Conservation (phyloP, 2,329 filamentous ascomycete genomes). For the Sporothrix sp. region DNA sequence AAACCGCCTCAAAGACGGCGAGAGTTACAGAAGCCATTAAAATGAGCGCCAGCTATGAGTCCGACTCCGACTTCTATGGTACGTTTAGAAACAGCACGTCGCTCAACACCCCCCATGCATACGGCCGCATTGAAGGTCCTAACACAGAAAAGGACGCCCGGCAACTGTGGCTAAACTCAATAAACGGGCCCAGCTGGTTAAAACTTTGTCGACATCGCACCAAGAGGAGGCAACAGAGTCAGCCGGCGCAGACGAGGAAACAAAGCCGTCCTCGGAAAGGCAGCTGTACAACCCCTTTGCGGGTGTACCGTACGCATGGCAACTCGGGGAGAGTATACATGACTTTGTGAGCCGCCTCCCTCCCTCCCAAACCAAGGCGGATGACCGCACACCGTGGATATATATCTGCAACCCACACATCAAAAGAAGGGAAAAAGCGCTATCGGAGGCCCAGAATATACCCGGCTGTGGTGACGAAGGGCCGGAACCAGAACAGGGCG, state of each 20-base stretch:
- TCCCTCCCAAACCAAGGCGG: conserved; percentile 48
- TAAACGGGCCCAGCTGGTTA: conserved; percentile 42
- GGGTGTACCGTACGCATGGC: conserved; percentile 46
- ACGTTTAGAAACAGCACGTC: conserved; percentile 15
- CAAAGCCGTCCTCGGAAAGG: not conserved
- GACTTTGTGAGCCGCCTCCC: conserved; percentile 58
- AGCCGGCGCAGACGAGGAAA: not conserved
- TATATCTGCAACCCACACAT: conserved; percentile 58
- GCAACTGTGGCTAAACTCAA: conserved; percentile 39
- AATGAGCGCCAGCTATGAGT: not conserved
- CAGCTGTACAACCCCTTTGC: conserved; percentile 50
- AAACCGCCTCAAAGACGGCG: too few species aligned
- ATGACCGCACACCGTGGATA: conserved; percentile 53
- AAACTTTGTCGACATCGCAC: not conserved
- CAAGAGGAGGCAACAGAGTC: too few species aligned
- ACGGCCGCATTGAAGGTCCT: too few species aligned
- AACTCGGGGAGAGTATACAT: conserved; percentile 28
- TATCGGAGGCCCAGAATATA: conserved; percentile 28
- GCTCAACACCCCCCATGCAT: too few species aligned
- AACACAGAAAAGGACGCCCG: conserved; percentile 38
- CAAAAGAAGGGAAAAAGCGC: conserved; percentile 26
- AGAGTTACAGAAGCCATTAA: too few species aligned
- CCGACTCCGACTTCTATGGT: conserved; percentile 48
- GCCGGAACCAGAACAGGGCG: conserved; percentile 35
- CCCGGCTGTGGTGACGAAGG: conserved; percentile 41